A percentile compares a stretch with the other conserved stretches of the same genome.
phyloP scores from a whole-genome alignment of 2,329 filamentous ascomycete species.

The Pezicula rhizophila region DNA sequence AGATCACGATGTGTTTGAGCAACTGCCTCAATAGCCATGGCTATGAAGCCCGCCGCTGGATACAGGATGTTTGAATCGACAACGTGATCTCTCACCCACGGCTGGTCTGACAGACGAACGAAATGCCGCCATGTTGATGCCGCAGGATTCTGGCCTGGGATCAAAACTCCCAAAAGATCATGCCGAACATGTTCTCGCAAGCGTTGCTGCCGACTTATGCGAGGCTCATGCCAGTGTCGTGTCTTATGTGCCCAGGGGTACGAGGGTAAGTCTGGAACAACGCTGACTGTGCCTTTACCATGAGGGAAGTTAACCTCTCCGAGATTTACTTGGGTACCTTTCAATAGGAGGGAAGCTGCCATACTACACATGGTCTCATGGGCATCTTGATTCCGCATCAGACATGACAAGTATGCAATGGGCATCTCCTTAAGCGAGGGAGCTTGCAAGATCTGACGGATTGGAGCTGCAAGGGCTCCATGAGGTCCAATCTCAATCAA shows the following conservation, averaged over 20 bases:
- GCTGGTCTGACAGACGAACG: constrained; percentile 1
- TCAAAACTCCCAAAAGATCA: constrained; percentile 4
- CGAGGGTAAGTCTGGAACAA: constrained; percentile 1
- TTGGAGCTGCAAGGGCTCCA: constrained; percentile 4
- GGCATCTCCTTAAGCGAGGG: not conserved
- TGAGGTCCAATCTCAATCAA: constrained; percentile 3
- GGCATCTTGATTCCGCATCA: not conserved
- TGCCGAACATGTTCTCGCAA: not conserved
- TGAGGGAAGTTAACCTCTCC: not conserved
- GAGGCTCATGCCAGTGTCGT: constrained; percentile 34
- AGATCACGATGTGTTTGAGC: constrained; percentile 6
- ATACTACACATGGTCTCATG: not conserved
- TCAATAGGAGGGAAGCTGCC: not conserved
- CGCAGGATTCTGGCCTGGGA: constrained; percentile 1
- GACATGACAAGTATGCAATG: not conserved
- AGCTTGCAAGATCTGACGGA: not conserved
- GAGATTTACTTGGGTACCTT: not conserved
- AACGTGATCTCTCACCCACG: constrained; percentile 13
- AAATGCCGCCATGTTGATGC: constrained; percentile 6
- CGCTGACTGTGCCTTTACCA: not conserved
- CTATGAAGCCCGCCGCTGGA: constrained; percentile 25
- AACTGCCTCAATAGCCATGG: constrained; percentile 19
- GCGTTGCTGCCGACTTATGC: constrained; percentile 38
- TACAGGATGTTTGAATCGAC: constrained; percentile 19
- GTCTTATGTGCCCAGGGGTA: constrained; percentile 7